Conservation (phyloP, 1,139 yeast genomes). For the Hansenula anomala region DNA sequence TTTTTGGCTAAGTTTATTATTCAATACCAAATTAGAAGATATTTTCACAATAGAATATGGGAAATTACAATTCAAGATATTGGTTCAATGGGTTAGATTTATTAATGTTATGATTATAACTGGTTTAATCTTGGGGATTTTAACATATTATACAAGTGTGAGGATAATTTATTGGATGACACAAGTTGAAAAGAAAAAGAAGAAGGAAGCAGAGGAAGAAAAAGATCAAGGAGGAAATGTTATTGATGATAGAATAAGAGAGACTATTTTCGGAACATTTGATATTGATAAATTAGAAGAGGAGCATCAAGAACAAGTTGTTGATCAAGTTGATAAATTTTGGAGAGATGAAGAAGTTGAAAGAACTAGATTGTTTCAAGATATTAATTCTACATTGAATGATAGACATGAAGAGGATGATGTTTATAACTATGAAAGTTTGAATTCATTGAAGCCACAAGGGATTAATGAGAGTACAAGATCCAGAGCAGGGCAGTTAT, state of each 20-base stretch:
- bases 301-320: too few relatives aligned
- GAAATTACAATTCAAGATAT: slow-evolving; percentile 9
- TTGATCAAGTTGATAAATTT: too few relatives aligned
- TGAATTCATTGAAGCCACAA: slow-evolving; percentile 8
- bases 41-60: slow-evolving; percentile 13
- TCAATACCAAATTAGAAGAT: slow-evolving; percentile 13
- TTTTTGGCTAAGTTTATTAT: slow-evolving; percentile 14
- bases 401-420: slow-evolving; percentile 12
- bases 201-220: not conserved
- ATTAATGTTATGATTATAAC: slow-evolving; percentile 18
- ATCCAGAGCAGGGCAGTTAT: too few relatives aligned
- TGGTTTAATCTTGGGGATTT: slow-evolving; percentile 16
- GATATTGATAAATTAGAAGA: too few relatives aligned
- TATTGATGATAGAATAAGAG: too few relatives aligned
- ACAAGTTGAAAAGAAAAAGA: slow-evolving; percentile 8
- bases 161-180: slow-evolving; percentile 18
- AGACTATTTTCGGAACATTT: too few relatives aligned
- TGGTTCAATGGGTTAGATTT: slow-evolving; percentile 18
- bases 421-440: slow-evolving; percentile 10
- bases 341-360: not conserved
- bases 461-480: too few relatives aligned
- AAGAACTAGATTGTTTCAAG: not conserved
- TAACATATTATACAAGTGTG: slow-evolving; percentile 15
- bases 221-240: not conserved
- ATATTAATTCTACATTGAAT: not conserved